Conservation (phyloP, 176 grass and related monocot species). For the Raddia guianensis region DNA sequence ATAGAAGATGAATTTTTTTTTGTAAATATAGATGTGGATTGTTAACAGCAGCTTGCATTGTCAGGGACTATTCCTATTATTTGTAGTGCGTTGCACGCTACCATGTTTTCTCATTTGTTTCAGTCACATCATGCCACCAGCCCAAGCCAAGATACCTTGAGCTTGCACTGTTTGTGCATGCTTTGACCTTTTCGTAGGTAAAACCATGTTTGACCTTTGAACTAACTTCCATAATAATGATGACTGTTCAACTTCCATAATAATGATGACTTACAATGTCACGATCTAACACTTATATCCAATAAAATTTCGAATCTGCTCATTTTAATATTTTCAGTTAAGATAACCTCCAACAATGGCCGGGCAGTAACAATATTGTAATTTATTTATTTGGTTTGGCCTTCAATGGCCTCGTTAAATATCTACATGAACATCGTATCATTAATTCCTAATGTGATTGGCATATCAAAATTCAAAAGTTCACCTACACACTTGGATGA, state of each 20-base stretch:
- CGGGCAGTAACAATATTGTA: background rate
- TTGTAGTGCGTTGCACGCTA: background rate
- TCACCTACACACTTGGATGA: conserved; percentile 17
- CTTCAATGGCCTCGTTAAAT: conserved; percentile 11
- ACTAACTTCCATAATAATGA: conserved; percentile 11
- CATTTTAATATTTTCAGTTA: background rate
- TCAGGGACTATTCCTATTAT: background rate
- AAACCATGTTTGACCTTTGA: conserved; percentile 7
- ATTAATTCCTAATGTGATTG: conserved; percentile 9
- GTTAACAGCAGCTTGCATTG: background rate
- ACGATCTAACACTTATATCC: background rate
- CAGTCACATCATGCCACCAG: conserved; percentile 4
- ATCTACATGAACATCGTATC: background rate
- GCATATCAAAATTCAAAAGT: background rate
- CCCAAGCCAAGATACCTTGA: background rate
- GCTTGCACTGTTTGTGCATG: conserved; percentile 2
- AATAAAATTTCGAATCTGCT: background rate
- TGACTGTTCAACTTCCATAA: conserved; percentile 19
- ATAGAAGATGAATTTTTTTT: no score
- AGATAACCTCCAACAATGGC: background rate
- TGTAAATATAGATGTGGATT: background rate
- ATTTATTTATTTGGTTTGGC: conserved; percentile 28
- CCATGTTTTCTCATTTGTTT: background rate
- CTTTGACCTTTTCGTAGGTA: background rate
- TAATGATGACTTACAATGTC: conserved; percentile 4